Evolutionary conservation across 139 green algal genomes (phyloP), one percentile per base, ranked within the genome.

Genomic region (Closterium sp.): DNA sequence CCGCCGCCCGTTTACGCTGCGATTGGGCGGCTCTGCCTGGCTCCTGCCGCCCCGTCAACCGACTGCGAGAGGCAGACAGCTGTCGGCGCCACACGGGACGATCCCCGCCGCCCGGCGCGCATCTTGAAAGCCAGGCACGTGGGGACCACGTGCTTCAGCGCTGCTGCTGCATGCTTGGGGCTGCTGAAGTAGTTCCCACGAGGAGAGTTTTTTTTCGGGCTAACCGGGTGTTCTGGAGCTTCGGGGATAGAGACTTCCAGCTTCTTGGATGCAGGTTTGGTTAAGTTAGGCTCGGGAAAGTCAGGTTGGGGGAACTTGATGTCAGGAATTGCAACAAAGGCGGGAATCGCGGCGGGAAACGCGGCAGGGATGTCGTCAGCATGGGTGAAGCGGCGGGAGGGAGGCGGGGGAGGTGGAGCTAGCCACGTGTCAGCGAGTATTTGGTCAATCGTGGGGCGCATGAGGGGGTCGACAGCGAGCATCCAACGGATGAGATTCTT

Each of bases 401-500:
- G 62, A 0, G 62, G 62, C 24, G 62, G 85, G 1, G 85, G 85
- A 3, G n/a, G 85, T 7, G n/a, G 85, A 32, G 85, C 28, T 2
- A 87, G 28, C 85, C 85, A 87, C 85, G 85, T 30, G 28, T 87
- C 85, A 31, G 28, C 28, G 28, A 87, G 85, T 30, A 87, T 29
- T 31, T 87, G 28, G n/a, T 30, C 85, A 2, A 87, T 24, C n/a
- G 85, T 87, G 85, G 85, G 85, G 85, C 85, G 85, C 85, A 32
- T 31, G 85, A 31, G 28, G 21, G 85, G 85, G 22, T 32, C 85
- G 27, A 32, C 28, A 10, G 85, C 85, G 85, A 87, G 85, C 85
- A 87, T 87, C 28, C 85, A 31, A 31, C 85, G 28, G 85, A 87
- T 87, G n/a, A 87, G 85, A 31, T 30, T 87, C 85, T 87, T 30